These are phyloP conservation scores for Ogataea thermomethanolica DNA, from an alignment of 805 yeast species.

Conservation along the genomic window DNA sequence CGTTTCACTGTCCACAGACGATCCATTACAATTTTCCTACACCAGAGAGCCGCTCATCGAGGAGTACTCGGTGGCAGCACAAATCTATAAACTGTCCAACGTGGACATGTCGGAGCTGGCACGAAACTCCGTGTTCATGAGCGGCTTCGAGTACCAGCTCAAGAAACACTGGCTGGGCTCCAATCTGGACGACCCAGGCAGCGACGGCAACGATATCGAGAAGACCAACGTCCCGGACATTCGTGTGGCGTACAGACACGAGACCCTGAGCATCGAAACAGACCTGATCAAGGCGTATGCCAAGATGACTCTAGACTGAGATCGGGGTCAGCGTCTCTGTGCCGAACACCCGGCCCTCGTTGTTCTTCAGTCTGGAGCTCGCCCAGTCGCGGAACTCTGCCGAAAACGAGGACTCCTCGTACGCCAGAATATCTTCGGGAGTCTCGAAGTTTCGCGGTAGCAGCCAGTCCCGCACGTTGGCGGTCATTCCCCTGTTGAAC, in stretches of 20 bases:
- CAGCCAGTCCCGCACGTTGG: conserved; percentile 35
- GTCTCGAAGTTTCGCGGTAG: conserved; percentile 3
- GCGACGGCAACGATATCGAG: conserved; percentile 83
- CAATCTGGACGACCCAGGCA: conserved; percentile 52
- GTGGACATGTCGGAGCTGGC: conserved; percentile 99
- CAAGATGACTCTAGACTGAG: conserved; percentile 1
- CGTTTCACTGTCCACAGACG: conserved; percentile 94
- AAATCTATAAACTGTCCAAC: conserved; percentile 87
- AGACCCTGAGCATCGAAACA: conserved; percentile 68
- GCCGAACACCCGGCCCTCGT: conserved; percentile 30
- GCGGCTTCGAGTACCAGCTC: conserved; percentile 86
- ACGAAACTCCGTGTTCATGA: conserved; percentile 83
- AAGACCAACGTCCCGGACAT: conserved; percentile 94
- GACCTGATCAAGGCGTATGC: conserved; percentile 65
- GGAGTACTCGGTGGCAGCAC: conserved; percentile 97
- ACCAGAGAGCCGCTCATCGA: conserved; percentile 97
- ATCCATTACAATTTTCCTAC: conserved; percentile 94
- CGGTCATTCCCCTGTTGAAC: conserved; percentile 36
- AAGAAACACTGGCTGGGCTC: conserved; percentile 93
- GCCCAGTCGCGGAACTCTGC: conserved; percentile 22
- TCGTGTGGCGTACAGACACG: conserved; percentile 78
- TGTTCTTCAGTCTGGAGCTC: conserved; percentile 24
- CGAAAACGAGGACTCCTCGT: conserved; percentile 28
- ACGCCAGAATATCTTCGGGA: conserved; percentile 23
- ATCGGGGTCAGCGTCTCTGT: conserved; percentile 7